Evolutionary conservation across 2,329 filamentous ascomycete species (phyloP).

Genomic region (Penicillium sp.): DNA sequence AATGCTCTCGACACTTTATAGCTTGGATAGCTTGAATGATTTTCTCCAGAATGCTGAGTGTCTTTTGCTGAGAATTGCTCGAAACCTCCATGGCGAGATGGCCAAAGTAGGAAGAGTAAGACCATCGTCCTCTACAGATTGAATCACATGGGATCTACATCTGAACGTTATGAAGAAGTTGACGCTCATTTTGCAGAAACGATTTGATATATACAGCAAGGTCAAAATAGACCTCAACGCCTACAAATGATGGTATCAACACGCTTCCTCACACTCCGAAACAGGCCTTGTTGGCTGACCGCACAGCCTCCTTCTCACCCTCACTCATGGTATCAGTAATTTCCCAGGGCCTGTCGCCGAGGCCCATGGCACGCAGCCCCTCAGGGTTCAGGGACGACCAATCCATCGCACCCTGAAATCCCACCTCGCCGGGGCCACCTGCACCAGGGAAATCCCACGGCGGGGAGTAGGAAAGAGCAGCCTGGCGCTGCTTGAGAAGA

Average conservation of each 20-base stretch:
- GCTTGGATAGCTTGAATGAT: slow-evolving; percentile 31
- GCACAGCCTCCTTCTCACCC: slow-evolving; percentile 50
- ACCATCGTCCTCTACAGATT: no score
- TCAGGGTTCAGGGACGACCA: slow-evolving; percentile 42
- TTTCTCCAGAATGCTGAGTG: slow-evolving; percentile 24
- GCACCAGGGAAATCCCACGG: slow-evolving; percentile 65
- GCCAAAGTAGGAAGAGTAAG: no score
- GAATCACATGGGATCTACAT: no score
- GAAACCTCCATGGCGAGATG: slow-evolving; percentile 26
- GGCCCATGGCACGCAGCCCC: slow-evolving; percentile 53
- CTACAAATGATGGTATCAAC: not conserved
- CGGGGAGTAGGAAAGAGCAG: slow-evolving; percentile 63
- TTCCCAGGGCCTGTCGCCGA: slow-evolving; percentile 48
- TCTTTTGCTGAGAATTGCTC: slow-evolving; percentile 31
- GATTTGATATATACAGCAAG: not conserved
- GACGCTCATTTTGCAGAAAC: not conserved
- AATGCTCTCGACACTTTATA: no score
- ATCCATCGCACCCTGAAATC: slow-evolving; percentile 37
- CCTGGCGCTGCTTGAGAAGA: slow-evolving; percentile 63
- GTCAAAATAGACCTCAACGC: not conserved
- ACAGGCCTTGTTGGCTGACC: slow-evolving; percentile 51
- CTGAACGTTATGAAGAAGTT: not conserved
- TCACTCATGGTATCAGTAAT: slow-evolving; percentile 44
- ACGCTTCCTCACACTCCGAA: slow-evolving; percentile 35
- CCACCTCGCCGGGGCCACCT: slow-evolving; percentile 39